Percentiles rank a stretch among this genome's conserved stretches.
These are phyloP conservation scores for Vigna hirtella DNA, from an alignment of 306 rosid species.

Conservation along the genomic window DNA sequence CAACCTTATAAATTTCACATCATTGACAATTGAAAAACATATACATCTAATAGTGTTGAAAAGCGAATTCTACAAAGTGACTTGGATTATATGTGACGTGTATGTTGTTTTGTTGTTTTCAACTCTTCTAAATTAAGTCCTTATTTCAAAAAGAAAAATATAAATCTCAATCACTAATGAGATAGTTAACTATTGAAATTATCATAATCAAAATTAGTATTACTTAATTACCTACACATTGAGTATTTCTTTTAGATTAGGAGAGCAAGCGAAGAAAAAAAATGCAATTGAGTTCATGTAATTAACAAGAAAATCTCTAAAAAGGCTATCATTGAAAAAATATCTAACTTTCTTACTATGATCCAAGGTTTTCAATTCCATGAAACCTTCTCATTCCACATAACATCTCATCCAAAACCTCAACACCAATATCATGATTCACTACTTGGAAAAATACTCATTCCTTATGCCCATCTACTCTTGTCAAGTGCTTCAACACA, in stretches of 20 bases:
- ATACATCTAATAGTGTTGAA: not conserved
- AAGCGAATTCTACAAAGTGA: not conserved
- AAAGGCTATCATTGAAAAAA: slow-evolving; percentile 34
- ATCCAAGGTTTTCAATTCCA: slow-evolving; percentile 40
- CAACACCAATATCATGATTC: slow-evolving; percentile 53
- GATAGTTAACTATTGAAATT: not conserved
- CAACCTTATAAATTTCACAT: too few species aligned
- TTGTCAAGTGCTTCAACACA: not conserved
- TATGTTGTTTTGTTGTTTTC: too few species aligned
- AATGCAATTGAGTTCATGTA: slow-evolving; percentile 37
- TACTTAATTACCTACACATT: slow-evolving; percentile 32
- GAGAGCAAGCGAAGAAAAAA: not conserved
- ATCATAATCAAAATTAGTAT: not conserved
- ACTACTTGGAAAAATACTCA: slow-evolving; percentile 60
- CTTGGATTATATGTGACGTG: not conserved
- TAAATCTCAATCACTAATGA: too few species aligned
- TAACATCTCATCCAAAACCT: slow-evolving; percentile 51
- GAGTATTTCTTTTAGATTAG: slow-evolving; percentile 34
- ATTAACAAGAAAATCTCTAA: slow-evolving; percentile 18
- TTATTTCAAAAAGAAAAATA: too few species aligned
- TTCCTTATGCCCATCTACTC: slow-evolving; percentile 27
- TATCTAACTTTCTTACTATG: slow-evolving; percentile 19
- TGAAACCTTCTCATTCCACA: slow-evolving; percentile 53
- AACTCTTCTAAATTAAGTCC: too few species aligned
- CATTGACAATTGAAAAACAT: too few species aligned